A percentile compares a stretch with the other conserved stretches of the same genome.
These are phyloP conservation scores for Suillus subaureus DNA, from an alignment of 768 basidiomycete species.

Conservation along the genomic window DNA sequence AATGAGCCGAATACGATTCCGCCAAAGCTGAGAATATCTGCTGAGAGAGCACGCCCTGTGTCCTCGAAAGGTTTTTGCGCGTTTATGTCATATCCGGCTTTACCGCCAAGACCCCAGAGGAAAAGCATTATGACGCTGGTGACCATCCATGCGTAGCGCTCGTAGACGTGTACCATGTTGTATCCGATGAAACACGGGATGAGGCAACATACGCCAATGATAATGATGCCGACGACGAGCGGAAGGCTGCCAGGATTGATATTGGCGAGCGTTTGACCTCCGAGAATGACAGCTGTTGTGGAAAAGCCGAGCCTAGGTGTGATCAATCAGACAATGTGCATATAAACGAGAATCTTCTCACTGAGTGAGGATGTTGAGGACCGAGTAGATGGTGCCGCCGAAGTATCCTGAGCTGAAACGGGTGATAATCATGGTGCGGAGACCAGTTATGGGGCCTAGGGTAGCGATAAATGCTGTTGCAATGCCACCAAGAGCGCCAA, in stretches of 20 bases:
- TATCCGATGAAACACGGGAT: conserved; percentile 52
- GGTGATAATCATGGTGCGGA: conserved; percentile 56
- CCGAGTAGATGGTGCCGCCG: conserved; percentile 50
- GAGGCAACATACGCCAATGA: conserved; percentile 44
- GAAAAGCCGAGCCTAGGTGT: conserved; percentile 47
- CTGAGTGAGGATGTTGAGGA: conserved; percentile 57
- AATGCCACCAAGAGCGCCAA: conserved; percentile 45
- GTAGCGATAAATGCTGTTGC: conserved; percentile 54
- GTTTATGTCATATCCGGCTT: conserved; percentile 47
- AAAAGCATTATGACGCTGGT: conserved; percentile 49
- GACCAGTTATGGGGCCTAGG: conserved; percentile 53
- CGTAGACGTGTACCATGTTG: conserved; percentile 48
- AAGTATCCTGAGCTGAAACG: conserved; percentile 51
- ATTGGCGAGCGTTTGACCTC: conserved; percentile 53
- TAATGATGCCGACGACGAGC: conserved; percentile 50
- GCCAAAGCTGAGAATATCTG: conserved; percentile 50
- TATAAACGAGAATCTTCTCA: conserved; percentile 14
- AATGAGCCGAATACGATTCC: conserved; percentile 52
- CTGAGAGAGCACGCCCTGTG: conserved; percentile 40
- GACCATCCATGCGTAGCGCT: conserved; percentile 58
- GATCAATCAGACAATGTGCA: not conserved
- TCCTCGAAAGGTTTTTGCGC: conserved; percentile 47
- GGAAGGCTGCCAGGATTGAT: conserved; percentile 47
- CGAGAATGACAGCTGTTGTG: conserved; percentile 51
- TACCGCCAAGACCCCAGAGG: conserved; percentile 51